phyloP scores from a whole-genome alignment of 257 asterid species.

The Jacaranda mimosifolia region DNA sequence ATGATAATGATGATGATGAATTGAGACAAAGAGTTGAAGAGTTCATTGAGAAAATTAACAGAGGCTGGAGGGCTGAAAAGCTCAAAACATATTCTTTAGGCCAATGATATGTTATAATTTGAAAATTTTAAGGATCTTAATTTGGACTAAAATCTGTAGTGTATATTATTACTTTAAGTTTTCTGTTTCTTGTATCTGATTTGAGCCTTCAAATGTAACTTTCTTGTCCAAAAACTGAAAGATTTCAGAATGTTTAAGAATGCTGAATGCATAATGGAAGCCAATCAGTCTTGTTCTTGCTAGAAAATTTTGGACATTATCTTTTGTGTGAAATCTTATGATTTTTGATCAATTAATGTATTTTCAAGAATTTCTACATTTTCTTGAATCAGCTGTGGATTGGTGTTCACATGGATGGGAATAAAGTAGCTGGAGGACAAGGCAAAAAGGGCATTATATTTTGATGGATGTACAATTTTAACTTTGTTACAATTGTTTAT shows the following conservation, averaged over 20 bases:
- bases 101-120: too few species aligned
- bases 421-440: neutral
- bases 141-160: neutral
- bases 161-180: neutral
- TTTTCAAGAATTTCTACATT: neutral
- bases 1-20: conserved; percentile 46
- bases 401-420: conserved; percentile 6
- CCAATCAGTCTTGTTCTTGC: neutral
- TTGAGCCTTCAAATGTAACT: neutral
- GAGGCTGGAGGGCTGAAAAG: conserved; percentile 58
- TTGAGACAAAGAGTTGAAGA: conserved; percentile 60
- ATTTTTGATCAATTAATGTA: neutral
- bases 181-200: neutral
- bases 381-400: conserved; percentile 20
- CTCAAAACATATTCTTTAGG: conserved; percentile 26
- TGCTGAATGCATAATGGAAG: neutral
- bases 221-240: neutral
- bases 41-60: conserved; percentile 58
- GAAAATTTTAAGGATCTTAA: neutral
- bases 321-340: neutral
- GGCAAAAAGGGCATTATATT: neutral
- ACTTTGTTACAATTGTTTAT: neutral
- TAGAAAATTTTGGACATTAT: neutral
- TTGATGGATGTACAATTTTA: conserved; percentile 11
- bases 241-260: neutral